Percentiles rank a stretch among this genome's conserved stretches.
Conservation (phyloP, 352 stramenopile species). For the Phytophthora meadii region DNA sequence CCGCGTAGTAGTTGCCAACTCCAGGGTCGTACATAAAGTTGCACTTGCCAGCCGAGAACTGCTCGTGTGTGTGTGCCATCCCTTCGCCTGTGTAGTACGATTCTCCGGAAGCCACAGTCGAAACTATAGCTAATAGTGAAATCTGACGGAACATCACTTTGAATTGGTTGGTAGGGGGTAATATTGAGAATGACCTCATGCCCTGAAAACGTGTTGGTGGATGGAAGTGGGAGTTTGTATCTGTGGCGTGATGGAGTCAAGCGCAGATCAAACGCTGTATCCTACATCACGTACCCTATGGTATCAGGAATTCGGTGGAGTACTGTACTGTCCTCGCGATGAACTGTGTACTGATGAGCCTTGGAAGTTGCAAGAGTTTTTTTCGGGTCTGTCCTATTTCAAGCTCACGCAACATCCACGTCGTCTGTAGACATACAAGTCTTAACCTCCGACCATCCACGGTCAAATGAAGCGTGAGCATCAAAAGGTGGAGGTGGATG, state of each 20-base stretch:
- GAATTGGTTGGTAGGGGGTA: neutral
- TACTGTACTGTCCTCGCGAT: too few species aligned
- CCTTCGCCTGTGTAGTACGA: constrained; percentile 55
- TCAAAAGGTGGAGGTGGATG: neutral
- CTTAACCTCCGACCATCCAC: too few species aligned
- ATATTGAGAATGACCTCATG: constrained; percentile 1
- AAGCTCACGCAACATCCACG: too few species aligned
- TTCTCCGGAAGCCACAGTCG: constrained; percentile 18
- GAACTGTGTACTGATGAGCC: too few species aligned
- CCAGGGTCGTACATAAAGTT: constrained; percentile 65
- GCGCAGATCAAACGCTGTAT: constrained; percentile 8
- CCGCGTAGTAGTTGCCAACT: constrained; percentile 59
- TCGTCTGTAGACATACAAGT: too few species aligned
- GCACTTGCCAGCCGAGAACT: constrained; percentile 53
- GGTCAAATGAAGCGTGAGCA: neutral
- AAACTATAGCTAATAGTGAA: constrained; percentile 22
- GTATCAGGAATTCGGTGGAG: neutral
- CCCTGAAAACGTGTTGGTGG: neutral
- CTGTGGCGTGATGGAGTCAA: constrained; percentile 5
- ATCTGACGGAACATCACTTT: constrained; percentile 17
- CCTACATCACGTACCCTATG: neutral
- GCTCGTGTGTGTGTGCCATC: constrained; percentile 49
- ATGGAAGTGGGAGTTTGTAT: neutral
- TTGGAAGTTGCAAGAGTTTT: too few species aligned
- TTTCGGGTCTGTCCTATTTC: too few species aligned